These are phyloP conservation scores for Oryza meridionalis DNA, from an alignment of 176 grass and related monocot genomes.

Conservation along the genomic window DNA sequence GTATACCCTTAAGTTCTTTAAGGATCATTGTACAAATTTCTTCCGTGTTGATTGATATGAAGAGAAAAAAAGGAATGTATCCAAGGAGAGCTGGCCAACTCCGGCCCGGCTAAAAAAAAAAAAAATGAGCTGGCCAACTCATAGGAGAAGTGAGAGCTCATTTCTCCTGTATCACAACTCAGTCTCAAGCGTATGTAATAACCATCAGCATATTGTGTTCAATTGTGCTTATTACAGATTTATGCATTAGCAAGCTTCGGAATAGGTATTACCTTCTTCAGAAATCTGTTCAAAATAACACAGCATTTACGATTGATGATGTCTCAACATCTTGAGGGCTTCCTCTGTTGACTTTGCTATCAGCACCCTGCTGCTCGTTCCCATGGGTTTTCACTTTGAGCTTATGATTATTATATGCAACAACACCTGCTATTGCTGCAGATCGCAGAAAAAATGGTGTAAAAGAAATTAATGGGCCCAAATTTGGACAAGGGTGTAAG, in stretches of 20 bases:
- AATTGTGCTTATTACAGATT: background rate
- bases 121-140: too few relatives aligned
- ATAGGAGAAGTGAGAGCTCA: constrained; percentile 25
- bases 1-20: constrained; percentile 35
- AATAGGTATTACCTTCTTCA: constrained; percentile 37
- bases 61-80: constrained; percentile 35
- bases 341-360: constrained; percentile 43
- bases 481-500: background rate
- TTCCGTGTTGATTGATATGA: constrained; percentile 6
- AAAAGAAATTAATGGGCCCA: too few relatives aligned
- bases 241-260: background rate
- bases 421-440: constrained; percentile 90
- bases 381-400: constrained; percentile 58
- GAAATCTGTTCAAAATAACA: constrained; percentile 24
- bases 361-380: constrained; percentile 45
- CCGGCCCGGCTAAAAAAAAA: too few relatives aligned
- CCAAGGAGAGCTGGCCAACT: too few relatives aligned
- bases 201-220: constrained; percentile 23
- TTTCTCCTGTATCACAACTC: constrained; percentile 41
- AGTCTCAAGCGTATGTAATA: constrained; percentile 23
- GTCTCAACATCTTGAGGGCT: constrained; percentile 50
- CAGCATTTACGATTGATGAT: constrained; percentile 31
- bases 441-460: constrained; percentile 18
- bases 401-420: constrained; percentile 94
- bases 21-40: constrained; percentile 47